These are phyloP conservation scores for Neopestalotiopsis clavispora DNA, from an alignment of 2,329 filamentous ascomycete genomes.

Conservation along the genomic window DNA sequence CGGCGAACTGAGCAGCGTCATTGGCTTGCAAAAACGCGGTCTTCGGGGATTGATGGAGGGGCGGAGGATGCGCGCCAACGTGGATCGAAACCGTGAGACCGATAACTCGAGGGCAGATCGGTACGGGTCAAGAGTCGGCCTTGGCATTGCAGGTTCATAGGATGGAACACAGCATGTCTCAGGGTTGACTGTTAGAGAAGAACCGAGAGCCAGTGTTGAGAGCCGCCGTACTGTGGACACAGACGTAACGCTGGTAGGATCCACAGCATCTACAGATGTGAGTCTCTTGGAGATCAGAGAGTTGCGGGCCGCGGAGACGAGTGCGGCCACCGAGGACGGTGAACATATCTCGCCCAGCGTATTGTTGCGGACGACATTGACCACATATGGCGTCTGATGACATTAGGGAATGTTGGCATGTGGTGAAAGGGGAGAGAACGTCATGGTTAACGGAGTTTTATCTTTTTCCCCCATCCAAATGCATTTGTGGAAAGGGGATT, in stretches of 20 bases:
- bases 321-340: neutral
- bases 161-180: constrained; percentile 18
- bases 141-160: constrained; percentile 58
- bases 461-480: neutral
- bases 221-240: neutral
- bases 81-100: constrained; percentile 36
- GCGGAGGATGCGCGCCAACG: constrained; percentile 65
- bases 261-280: neutral
- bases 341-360: neutral
- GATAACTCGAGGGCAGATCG: constrained; percentile 29
- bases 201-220: neutral
- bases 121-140: constrained; percentile 47
- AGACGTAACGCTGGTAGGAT: neutral
- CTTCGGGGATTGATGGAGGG: constrained; percentile 94
- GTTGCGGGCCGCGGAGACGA: neutral
- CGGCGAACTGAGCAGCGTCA: constrained; percentile 84
- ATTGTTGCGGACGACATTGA: neutral
- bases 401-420: neutral
- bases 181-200: neutral
- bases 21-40: constrained; percentile 93
- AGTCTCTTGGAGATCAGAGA: neutral
- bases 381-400: neutral
- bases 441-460: neutral
- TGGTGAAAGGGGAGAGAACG: neutral
- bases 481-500: neutral